phyloP scores from a whole-genome alignment of 2,329 filamentous ascomycete genomes.

The Aspergillus sp. region DNA sequence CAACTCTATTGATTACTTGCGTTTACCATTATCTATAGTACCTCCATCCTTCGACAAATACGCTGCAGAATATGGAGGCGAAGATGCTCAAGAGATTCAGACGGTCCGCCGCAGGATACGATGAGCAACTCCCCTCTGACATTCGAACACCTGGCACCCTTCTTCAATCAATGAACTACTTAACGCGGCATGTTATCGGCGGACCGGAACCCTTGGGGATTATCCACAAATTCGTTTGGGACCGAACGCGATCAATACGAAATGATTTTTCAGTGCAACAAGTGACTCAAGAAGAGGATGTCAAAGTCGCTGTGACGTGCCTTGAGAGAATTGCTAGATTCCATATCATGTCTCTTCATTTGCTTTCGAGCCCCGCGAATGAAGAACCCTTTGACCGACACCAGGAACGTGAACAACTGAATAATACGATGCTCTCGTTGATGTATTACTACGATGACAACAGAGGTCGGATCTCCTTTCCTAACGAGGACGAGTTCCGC shows the following conservation, averaged over 20 bases:
- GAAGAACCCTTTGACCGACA: conserved; percentile 56
- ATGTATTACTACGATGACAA: conserved; percentile 62
- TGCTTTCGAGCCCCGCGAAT: conserved; percentile 53
- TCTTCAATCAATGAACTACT: conserved; percentile 49
- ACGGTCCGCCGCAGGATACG: conserved; percentile 62
- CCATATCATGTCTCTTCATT: conserved; percentile 62
- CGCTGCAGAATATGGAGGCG: conserved; percentile 34
- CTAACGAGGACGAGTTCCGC: conserved; percentile 63
- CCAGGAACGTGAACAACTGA: conserved; percentile 65
- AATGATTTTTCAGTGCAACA: conserved; percentile 67
- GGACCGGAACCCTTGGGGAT: conserved; percentile 50
- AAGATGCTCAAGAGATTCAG: conserved; percentile 65
- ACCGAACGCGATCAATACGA: conserved; percentile 62
- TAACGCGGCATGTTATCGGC: conserved; percentile 51
- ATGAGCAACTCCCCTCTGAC: conserved; percentile 64
- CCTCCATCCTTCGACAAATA: conserved; percentile 35
- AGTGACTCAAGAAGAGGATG: conserved; percentile 55
- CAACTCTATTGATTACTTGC: conserved; percentile 9
- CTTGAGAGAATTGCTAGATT: conserved; percentile 64
- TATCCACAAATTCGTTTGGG: conserved; percentile 66
- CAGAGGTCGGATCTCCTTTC: conserved; percentile 48
- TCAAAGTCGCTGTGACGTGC: conserved; percentile 58
- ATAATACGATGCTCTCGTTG: conserved; percentile 61
- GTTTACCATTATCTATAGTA: conserved; percentile 23
- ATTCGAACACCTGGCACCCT: conserved; percentile 57